Evolutionary conservation across 805 yeast species (phyloP).

Genomic region (Candida lessepsii): DNA sequence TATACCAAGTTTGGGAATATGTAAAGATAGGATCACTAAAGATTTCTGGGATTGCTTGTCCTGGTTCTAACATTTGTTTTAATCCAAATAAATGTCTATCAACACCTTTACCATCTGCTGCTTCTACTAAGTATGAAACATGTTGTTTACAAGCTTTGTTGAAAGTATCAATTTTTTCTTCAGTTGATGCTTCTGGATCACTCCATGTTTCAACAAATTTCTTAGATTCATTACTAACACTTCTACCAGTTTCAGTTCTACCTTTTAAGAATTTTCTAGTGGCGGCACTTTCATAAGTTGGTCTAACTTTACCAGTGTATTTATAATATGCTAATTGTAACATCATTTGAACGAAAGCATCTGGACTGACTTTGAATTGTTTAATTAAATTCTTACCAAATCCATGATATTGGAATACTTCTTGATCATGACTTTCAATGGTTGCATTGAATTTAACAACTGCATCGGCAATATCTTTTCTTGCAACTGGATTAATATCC

Average conservation of each 20-base stretch:
- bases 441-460: slow-evolving; percentile 52
- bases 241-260: slow-evolving; percentile 90
- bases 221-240: slow-evolving; percentile 71
- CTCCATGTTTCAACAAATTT: slow-evolving; percentile 76
- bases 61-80: slow-evolving; percentile 62
- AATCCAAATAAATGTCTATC: slow-evolving; percentile 94
- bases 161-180: slow-evolving; percentile 64
- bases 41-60: slow-evolving; percentile 62
- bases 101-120: slow-evolving; percentile 83
- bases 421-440: slow-evolving; percentile 68
- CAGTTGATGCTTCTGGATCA: slow-evolving; percentile 46
- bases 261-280: slow-evolving; percentile 87
- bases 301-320: slow-evolving; percentile 73
- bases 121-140: slow-evolving; percentile 67
- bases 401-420: slow-evolving; percentile 77
- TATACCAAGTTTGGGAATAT: slow-evolving; percentile 81
- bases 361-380: slow-evolving; percentile 84
- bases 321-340: slow-evolving; percentile 90
- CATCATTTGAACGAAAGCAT: slow-evolving; percentile 87
- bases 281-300: slow-evolving; percentile 95
- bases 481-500: slow-evolving; percentile 54
- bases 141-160: slow-evolving; percentile 74
- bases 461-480: slow-evolving; percentile 55
- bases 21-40: slow-evolving; percentile 73
- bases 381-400: slow-evolving; percentile 87